phyloP scores from a whole-genome alignment of 2,329 filamentous ascomycete genomes.

The Fonsecaea pugnacius region DNA sequence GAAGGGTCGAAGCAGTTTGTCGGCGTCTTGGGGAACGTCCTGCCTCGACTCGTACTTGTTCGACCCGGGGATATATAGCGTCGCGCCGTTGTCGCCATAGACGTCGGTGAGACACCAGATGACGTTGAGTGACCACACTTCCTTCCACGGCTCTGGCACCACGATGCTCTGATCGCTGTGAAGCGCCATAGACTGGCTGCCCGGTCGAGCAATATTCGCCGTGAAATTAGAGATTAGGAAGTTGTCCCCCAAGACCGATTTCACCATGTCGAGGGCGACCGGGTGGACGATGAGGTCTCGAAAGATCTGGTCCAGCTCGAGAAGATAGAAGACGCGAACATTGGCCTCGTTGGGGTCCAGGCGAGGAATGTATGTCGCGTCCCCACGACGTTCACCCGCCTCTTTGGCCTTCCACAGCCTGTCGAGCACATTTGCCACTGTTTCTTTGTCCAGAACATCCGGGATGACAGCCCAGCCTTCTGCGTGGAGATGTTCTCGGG shows the following conservation, averaged over 20 bases:
- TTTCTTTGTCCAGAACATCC: slow-evolving; percentile 34
- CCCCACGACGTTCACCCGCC: slow-evolving; percentile 35
- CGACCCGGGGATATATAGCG: slow-evolving; percentile 29
- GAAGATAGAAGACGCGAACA: slow-evolving; percentile 42
- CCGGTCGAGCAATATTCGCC: slow-evolving; percentile 45
- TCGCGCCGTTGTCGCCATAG: slow-evolving; percentile 40
- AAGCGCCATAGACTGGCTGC: slow-evolving; percentile 41
- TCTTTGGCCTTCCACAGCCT: slow-evolving; percentile 40
- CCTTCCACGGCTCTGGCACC: slow-evolving; percentile 43
- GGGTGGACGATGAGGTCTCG: slow-evolving; percentile 40
- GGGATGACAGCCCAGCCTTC: slow-evolving; percentile 40
- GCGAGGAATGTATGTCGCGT: slow-evolving; percentile 36
- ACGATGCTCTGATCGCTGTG: slow-evolving; percentile 44
- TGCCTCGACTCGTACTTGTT: slow-evolving; percentile 20
- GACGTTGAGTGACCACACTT: slow-evolving; percentile 35
- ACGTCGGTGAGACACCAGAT: slow-evolving; percentile 44
- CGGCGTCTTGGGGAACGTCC: slow-evolving; percentile 35
- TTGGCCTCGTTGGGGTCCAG: slow-evolving; percentile 42
- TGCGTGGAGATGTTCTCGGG: slow-evolving; percentile 31
- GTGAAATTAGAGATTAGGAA: slow-evolving; percentile 46
- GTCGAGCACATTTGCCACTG: slow-evolving; percentile 33
- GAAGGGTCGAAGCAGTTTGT: slow-evolving; percentile 40
- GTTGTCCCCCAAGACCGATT: slow-evolving; percentile 39
- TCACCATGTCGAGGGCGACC: slow-evolving; percentile 39
- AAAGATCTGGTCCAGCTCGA: slow-evolving; percentile 41